Evolutionary conservation across 371 early-diverging fungal genomes (phyloP).

Genomic region (Mortierella sp.): DNA sequence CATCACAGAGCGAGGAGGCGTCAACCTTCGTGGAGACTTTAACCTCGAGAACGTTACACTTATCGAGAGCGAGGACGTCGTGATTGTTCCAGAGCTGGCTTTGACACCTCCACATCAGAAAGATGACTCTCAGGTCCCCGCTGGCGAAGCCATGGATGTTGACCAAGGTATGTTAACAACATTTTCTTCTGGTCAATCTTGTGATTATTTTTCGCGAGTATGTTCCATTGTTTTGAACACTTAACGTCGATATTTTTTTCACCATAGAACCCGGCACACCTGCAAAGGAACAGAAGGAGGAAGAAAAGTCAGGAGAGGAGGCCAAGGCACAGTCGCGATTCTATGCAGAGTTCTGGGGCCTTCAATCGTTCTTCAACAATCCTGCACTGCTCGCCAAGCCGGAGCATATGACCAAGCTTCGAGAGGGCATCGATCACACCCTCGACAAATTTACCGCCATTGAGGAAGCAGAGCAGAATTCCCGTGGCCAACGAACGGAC

Average conservation of each 20-base stretch:
- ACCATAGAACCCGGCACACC: not conserved
- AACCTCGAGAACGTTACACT: slow-evolving; percentile 75
- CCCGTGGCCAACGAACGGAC: slow-evolving; percentile 54
- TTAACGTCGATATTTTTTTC: not conserved
- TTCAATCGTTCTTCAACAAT: slow-evolving; percentile 47
- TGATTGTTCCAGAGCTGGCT: slow-evolving; percentile 32
- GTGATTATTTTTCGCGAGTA: not conserved
- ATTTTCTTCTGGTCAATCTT: not conserved
- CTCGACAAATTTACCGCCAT: slow-evolving; percentile 39
- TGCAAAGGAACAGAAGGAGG: slow-evolving; percentile 30
- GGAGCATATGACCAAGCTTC: slow-evolving; percentile 16
- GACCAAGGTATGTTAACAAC: slow-evolving; percentile 29
- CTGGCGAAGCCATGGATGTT: slow-evolving; percentile 56
- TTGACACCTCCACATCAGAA: slow-evolving; percentile 43
- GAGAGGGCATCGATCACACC: slow-evolving; percentile 28
- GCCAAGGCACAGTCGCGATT: slow-evolving; percentile 20
- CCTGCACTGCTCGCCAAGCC: slow-evolving; percentile 29
- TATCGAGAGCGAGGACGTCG: slow-evolving; percentile 64
- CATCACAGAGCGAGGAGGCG: slow-evolving; percentile 86
- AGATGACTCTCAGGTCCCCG: slow-evolving; percentile 51
- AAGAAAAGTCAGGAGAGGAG: slow-evolving; percentile 36
- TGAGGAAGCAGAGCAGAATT: slow-evolving; percentile 56
- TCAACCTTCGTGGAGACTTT: slow-evolving; percentile 88
- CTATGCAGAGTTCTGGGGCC: slow-evolving; percentile 50
- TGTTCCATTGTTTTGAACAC: not conserved